These are phyloP conservation scores for Peniophora sp. DNA, from an alignment of 1,284 basidiomycete species.

Conservation along the genomic window DNA sequence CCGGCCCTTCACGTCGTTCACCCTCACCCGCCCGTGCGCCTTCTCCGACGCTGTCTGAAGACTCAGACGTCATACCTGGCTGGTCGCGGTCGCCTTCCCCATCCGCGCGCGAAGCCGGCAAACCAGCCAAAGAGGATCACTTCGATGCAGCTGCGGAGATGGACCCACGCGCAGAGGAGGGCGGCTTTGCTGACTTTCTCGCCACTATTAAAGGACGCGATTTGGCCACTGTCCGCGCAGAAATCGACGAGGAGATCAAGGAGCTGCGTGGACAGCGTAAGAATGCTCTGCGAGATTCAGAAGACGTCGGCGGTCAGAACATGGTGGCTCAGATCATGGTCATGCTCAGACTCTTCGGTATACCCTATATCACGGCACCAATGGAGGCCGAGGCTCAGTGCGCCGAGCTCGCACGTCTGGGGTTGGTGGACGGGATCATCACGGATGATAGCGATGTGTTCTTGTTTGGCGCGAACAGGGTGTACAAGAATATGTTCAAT, in stretches of 20 bases:
- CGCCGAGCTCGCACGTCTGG: conserved; percentile 80
- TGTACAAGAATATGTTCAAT: conserved; percentile 99
- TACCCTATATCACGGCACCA: conserved; percentile 97
- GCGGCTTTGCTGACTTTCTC: conserved; percentile 87
- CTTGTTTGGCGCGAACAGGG: conserved; percentile 87
- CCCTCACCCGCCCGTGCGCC: not conserved
- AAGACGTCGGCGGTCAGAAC: conserved; percentile 87
- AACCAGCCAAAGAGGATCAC: conserved; percentile 19
- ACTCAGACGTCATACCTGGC: conserved; percentile 23
- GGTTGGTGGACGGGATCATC: conserved; percentile 94
- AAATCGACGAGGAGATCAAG: conserved; percentile 91
- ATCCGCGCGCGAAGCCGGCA: not conserved
- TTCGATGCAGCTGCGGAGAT: conserved; percentile 75
- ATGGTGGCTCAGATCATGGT: conserved; percentile 97
- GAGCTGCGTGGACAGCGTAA: conserved; percentile 79
- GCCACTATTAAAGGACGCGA: conserved; percentile 84
- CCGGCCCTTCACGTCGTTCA: not conserved
- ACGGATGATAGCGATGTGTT: conserved; percentile 99
- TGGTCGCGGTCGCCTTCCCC: conserved; percentile 53
- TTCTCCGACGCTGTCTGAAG: conserved; percentile 3
- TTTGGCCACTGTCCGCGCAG: conserved; percentile 71
- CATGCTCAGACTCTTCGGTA: conserved; percentile 89
- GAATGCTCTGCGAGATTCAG: conserved; percentile 86
- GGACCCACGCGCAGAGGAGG: conserved; percentile 77
- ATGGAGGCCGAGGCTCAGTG: conserved; percentile 99